Evolutionary conservation across 495 filamentous ascomycete species (phyloP).

Genomic region (Coniosporium apollinis): DNA sequence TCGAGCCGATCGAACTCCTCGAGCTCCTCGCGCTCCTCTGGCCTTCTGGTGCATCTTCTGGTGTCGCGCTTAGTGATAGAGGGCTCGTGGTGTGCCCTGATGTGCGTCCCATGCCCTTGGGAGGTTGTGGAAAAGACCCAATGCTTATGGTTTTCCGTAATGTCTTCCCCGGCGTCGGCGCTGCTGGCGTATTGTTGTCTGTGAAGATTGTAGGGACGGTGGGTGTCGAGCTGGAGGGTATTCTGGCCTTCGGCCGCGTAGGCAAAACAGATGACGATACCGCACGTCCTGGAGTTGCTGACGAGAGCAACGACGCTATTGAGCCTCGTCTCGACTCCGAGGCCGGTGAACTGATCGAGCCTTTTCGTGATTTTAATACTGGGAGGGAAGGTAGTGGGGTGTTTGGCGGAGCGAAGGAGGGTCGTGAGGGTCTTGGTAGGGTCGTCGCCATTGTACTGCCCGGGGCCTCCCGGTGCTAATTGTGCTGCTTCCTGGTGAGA

Average conservation of each 20-base stretch:
- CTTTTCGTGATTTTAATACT: conserved; percentile 49
- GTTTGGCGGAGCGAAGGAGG: conserved; percentile 44
- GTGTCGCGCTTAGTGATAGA: conserved; percentile 11
- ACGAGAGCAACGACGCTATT: conserved; percentile 10
- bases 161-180: conserved; percentile 40
- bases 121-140: conserved; percentile 82
- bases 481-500: too few species aligned
- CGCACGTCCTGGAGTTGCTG: conserved; percentile 7
- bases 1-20: too few species aligned
- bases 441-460: conserved; percentile 39
- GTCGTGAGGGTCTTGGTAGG: conserved; percentile 44
- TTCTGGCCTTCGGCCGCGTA: conserved; percentile 5
- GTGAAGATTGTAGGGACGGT: conserved; percentile 14
- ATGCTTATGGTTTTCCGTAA: conserved; percentile 78
- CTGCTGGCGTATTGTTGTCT: conserved; percentile 5
- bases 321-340: conserved; percentile 22
- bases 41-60: too few species aligned
- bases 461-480: too few species aligned
- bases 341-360: conserved; percentile 26
- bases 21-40: conserved; percentile 23
- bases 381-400: conserved; percentile 54
- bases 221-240: conserved; percentile 13
- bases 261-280: conserved; percentile 8
- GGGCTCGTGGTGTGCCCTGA: conserved; percentile 14
- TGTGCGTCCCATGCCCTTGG: conserved; percentile 39